These are phyloP conservation scores for Periconia sp. DNA, from an alignment of 2,329 filamentous ascomycete species.

Conservation along the genomic window DNA sequence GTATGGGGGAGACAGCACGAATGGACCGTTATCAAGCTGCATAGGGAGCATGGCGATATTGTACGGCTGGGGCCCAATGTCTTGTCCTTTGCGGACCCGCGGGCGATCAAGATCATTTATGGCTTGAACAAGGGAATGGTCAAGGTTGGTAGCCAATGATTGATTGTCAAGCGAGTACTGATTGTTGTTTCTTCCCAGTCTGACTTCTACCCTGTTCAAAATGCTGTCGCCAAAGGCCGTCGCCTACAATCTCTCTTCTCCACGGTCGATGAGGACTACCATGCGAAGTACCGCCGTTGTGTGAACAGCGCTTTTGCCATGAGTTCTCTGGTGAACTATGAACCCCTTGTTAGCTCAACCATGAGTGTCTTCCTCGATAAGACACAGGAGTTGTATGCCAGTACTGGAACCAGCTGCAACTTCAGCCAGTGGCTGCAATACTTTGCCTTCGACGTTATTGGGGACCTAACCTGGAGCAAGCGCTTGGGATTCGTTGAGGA, in stretches of 20 bases:
- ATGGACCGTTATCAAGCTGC: constrained; percentile 66
- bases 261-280: constrained; percentile 73
- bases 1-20: constrained; percentile 67
- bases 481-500: constrained; percentile 74
- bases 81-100: constrained; percentile 73
- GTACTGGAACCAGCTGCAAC: constrained; percentile 55
- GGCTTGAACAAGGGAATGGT: constrained; percentile 78
- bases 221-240: constrained; percentile 69
- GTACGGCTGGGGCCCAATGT: constrained; percentile 75
- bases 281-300: constrained; percentile 71
- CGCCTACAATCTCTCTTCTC: constrained; percentile 74
- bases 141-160: constrained; percentile 59
- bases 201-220: constrained; percentile 79
- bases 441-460: constrained; percentile 81
- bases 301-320: constrained; percentile 79
- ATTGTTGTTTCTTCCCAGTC: constrained; percentile 54
- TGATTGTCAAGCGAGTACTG: neutral
- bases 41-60: constrained; percentile 71
- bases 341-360: constrained; percentile 77
- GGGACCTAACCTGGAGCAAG: constrained; percentile 75
- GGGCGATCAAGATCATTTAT: constrained; percentile 75
- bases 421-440: constrained; percentile 76
- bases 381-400: constrained; percentile 47
- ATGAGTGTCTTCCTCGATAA: constrained; percentile 67
- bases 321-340: constrained; percentile 75